Base-by-base conservation (phyloP, 805 yeast genomes). In the Teunomyces stri region DNA sequence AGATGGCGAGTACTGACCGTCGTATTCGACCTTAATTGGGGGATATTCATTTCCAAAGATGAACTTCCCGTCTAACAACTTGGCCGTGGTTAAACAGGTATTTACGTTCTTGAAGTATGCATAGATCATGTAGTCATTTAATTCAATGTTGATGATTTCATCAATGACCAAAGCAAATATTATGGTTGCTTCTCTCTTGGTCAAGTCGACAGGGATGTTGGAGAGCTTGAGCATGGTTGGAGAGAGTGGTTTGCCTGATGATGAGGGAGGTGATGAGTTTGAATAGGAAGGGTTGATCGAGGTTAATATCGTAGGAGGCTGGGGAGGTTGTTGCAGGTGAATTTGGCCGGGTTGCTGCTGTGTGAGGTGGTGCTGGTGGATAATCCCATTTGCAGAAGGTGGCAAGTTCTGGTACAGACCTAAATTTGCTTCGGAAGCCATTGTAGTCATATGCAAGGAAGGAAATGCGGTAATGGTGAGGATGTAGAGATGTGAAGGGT, bases 101-200 rank as follows among this genome's bases (percentile, higher is more conserved):
- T 65, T 64, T 30, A 60, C 54, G 52, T 58, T 68, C 45, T 63
- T 65, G 61, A 73, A 74, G 46, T 54, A 60, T 22, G 72, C 77
- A 43, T 57, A 59, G 42, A 71, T 58, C 45, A 48, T 52, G 45
- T 51, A 55, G 49, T 74, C 76, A 21, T 66, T 58, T 33, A 81
- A 54, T 46, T 80, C 85, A 35, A 81, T 66, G 48, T 66, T 73
- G 30, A 75, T 52, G 41, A 84, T 58, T 50, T 72, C 84, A 54
- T 84, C 89, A 51, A 73, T 66, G n/a, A 88, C 87, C 46, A 87
- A 66, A 5, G 92, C 78, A 60, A 87, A 87, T 6, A 87, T 74
- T 12, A 84, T 71, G 42, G 78, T 72, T 2, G 87, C 83, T 62
- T 87, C 95, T 61, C 94, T 76, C 30, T 74, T 53, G 2, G 87